phyloP scores from a whole-genome alignment of 192 early-diverging fungal genomes.

The Mortierella alpina region DNA sequence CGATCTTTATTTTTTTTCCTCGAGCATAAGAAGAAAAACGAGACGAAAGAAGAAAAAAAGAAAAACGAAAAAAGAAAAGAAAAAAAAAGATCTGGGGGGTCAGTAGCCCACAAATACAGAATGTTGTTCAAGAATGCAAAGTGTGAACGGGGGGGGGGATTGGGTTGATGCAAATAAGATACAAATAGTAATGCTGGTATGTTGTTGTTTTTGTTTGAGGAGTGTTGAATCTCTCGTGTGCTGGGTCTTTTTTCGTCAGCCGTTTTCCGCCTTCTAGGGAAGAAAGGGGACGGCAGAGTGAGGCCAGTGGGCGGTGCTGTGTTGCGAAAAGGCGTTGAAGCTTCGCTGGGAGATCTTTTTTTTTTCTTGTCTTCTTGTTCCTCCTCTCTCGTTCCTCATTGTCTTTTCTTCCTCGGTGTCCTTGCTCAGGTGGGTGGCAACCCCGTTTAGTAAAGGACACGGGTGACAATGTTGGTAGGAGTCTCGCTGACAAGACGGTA shows the following conservation, averaged over 20 bases:
- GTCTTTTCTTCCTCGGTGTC: not conserved
- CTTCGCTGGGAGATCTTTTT: not conserved
- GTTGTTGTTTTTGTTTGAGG: too few species aligned
- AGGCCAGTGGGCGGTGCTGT: too few species aligned
- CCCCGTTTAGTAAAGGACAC: conserved; percentile 77
- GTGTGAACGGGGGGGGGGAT: conserved; percentile 2
- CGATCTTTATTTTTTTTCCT: too few species aligned
- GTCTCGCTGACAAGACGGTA: conserved; percentile 72
- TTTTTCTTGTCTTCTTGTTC: not conserved
- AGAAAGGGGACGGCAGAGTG: too few species aligned
- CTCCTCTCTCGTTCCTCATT: not conserved
- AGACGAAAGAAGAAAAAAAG: conserved; percentile 3
- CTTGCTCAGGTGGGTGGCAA: too few species aligned
- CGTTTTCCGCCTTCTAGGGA: too few species aligned
- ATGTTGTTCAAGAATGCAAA: not conserved
- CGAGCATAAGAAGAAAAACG: conserved; percentile 1
- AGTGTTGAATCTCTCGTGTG: too few species aligned
- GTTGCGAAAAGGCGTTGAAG: conserved; percentile 6
- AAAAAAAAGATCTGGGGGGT: not conserved
- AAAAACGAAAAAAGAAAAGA: conserved; percentile 3
- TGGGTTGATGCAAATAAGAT: conserved; percentile 3
- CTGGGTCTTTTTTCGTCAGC: too few species aligned
- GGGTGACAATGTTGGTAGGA: conserved; percentile 80
- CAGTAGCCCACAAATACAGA: too few species aligned
- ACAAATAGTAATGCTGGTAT: not conserved